phyloP scores from a whole-genome alignment of 768 basidiomycete genomes.

The Termitomyces heimii region DNA sequence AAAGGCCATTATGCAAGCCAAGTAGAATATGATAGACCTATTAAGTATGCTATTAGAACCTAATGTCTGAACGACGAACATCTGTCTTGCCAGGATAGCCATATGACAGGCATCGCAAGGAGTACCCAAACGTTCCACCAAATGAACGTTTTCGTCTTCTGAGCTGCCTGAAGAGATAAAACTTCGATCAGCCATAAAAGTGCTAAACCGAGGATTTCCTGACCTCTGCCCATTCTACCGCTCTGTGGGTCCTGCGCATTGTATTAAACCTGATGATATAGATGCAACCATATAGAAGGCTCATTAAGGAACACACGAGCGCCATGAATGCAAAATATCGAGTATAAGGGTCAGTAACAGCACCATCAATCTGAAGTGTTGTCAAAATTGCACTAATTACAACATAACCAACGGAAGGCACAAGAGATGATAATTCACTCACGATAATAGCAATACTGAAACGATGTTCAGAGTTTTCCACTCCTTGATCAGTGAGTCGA shows the following conservation, averaged over 20 bases:
- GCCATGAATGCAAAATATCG: conserved; percentile 48
- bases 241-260: conserved; percentile 57
- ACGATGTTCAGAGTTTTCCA: conserved; percentile 19
- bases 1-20: conserved; percentile 55
- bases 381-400: conserved; percentile 14
- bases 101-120: conserved; percentile 58
- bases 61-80: not conserved
- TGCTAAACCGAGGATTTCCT: not conserved
- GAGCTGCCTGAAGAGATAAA: conserved; percentile 42
- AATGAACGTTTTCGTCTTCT: conserved; percentile 22
- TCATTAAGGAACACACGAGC: conserved; percentile 51
- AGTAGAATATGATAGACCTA: conserved; percentile 66
- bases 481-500: conserved; percentile 16
- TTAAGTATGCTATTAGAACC: not conserved
- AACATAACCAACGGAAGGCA: not conserved
- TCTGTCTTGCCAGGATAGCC: conserved; percentile 56
- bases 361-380: conserved; percentile 20
- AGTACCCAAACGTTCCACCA: conserved; percentile 61
- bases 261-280: conserved; percentile 56
- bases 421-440: not conserved
- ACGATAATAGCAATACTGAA: conserved; percentile 16
- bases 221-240: conserved; percentile 57
- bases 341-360: conserved; percentile 43
- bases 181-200: not conserved
- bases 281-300: conserved; percentile 54